These are phyloP conservation scores for Millerago galiae DNA, from an alignment of 805 yeast species.

Conservation along the genomic window DNA sequence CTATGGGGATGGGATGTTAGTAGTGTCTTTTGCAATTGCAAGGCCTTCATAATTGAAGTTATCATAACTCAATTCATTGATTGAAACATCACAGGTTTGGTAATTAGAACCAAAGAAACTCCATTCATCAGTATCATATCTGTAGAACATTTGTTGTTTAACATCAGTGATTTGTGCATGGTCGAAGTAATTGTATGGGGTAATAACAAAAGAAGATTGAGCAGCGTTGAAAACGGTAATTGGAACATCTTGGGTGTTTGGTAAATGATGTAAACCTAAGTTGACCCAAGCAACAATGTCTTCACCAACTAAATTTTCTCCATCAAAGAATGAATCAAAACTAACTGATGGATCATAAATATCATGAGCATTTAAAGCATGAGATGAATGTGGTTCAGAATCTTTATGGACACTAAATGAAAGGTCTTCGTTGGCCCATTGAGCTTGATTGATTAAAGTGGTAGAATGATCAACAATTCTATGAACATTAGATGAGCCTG, in stretches of 20 bases:
- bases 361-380: constrained; percentile 20
- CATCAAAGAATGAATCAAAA: constrained; percentile 21
- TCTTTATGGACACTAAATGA: constrained; percentile 22
- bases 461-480: constrained; percentile 15
- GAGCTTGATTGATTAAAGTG: constrained; percentile 17
- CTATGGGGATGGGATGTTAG: constrained; percentile 20
- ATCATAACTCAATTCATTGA: constrained; percentile 13
- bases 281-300: constrained; percentile 26
- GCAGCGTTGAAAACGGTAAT: constrained; percentile 25
- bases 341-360: constrained; percentile 20
- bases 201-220: constrained; percentile 17
- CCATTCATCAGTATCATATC: constrained; percentile 18
- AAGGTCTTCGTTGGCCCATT: constrained; percentile 21
- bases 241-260: constrained; percentile 26
- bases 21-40: constrained; percentile 17
- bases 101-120: constrained; percentile 20
- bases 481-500: constrained; percentile 18
- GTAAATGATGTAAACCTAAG: constrained; percentile 25
- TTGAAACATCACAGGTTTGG: constrained; percentile 13
- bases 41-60: constrained; percentile 20
- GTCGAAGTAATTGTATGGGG: constrained; percentile 26
- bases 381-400: constrained; percentile 21
- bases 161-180: constrained; percentile 20
- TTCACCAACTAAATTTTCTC: constrained; percentile 22
- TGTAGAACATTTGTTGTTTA: constrained; percentile 19